phyloP scores from a whole-genome alignment of 2,329 filamentous ascomycete species.

The Colletotrichum liaoningense region DNA sequence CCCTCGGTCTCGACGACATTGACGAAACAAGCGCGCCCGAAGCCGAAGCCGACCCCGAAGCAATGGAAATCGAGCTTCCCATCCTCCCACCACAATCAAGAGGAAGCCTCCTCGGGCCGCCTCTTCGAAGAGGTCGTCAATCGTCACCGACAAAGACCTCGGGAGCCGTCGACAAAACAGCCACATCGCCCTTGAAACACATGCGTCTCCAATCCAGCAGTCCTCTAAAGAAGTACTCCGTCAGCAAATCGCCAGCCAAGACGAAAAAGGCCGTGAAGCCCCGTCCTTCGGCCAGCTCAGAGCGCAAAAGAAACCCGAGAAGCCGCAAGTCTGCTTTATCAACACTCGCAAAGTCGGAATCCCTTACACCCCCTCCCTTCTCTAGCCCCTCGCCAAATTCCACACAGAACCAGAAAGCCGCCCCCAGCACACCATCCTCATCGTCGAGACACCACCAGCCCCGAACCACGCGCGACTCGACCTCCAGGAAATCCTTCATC shows the following conservation, averaged over 20 bases:
- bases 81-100: not conserved
- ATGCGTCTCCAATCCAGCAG: slow-evolving; percentile 20
- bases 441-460: not conserved
- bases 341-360: not conserved
- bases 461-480: slow-evolving; percentile 32
- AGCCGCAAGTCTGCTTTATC: not conserved
- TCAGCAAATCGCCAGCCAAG: not conserved
- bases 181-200: not conserved
- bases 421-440: not conserved
- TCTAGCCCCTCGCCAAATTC: not conserved
- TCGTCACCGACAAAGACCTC: not conserved
- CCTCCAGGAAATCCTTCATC: slow-evolving; percentile 51
- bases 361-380: not conserved
- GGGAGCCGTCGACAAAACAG: not conserved
- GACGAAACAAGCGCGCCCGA: slow-evolving; percentile 4
- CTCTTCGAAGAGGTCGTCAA: not conserved
- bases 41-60: not conserved
- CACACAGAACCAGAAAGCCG: not conserved
- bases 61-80: slow-evolving; percentile 11
- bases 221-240: not conserved
- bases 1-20: slow-evolving; percentile 8
- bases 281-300: not conserved
- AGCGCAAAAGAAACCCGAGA: not conserved
- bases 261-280: not conserved
- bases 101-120: not conserved